Evolutionary conservation across 345 rosid species (phyloP).

Genomic region (Melaleuca alternifolia): DNA sequence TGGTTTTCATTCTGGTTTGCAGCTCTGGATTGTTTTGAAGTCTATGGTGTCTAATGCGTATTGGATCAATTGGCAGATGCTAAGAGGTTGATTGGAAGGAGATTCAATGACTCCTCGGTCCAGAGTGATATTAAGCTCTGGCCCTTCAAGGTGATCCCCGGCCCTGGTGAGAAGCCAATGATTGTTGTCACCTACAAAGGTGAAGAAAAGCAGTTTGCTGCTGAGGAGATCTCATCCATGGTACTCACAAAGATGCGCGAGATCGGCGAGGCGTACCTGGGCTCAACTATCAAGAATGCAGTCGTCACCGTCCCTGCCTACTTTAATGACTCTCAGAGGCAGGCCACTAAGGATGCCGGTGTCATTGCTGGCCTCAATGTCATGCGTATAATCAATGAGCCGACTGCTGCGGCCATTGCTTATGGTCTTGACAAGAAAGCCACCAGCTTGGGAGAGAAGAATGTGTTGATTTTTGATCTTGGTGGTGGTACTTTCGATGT

Average conservation of each 20-base stretch:
- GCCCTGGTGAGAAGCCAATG: slow-evolving; percentile 63
- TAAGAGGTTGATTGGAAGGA: slow-evolving; percentile 64
- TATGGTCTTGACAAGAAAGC: slow-evolving; percentile 76
- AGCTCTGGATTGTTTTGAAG: background rate
- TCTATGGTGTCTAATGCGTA: background rate
- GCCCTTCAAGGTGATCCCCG: slow-evolving; percentile 56
- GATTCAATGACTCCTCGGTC: slow-evolving; percentile 50
- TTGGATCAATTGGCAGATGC: slow-evolving; percentile 28
- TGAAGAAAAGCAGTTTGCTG: slow-evolving; percentile 55
- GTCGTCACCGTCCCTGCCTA: slow-evolving; percentile 72
- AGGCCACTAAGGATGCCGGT: slow-evolving; percentile 65
- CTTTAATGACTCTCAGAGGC: slow-evolving; percentile 66
- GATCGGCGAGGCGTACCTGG: slow-evolving; percentile 66
- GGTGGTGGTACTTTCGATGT: slow-evolving; percentile 77
- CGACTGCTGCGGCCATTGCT: slow-evolving; percentile 76
- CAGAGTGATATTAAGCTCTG: slow-evolving; percentile 54
- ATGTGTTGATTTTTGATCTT: slow-evolving; percentile 52
- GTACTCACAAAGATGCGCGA: slow-evolving; percentile 76
- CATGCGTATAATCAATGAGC: slow-evolving; percentile 67
- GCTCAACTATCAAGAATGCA: slow-evolving; percentile 41
- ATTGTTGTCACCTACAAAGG: slow-evolving; percentile 49
- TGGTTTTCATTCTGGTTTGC: background rate
- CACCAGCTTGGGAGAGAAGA: slow-evolving; percentile 55
- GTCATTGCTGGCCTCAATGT: slow-evolving; percentile 68
- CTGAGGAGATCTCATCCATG: slow-evolving; percentile 75